Conservation (phyloP, 2,329 filamentous ascomycete genomes). For the Akanthomyces lecanii region DNA sequence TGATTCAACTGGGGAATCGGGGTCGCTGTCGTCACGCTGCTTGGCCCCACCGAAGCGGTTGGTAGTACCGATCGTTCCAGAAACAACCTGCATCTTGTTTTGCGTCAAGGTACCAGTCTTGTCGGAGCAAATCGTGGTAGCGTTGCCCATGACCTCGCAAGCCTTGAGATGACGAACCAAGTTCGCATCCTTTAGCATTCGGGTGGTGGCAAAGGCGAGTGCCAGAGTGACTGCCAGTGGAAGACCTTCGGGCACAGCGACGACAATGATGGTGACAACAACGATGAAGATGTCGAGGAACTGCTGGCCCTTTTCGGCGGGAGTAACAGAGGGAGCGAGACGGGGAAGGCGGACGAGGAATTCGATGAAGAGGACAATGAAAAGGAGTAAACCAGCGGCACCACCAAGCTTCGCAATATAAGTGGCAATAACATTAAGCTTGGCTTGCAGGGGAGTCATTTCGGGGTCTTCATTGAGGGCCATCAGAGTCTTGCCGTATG, state of each 20-base stretch:
- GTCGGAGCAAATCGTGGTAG: slow-evolving; percentile 65
- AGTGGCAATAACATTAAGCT: slow-evolving; percentile 69
- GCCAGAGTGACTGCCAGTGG: slow-evolving; percentile 75
- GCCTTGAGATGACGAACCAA: slow-evolving; percentile 71
- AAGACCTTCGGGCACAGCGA: slow-evolving; percentile 73
- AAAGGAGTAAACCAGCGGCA: slow-evolving; percentile 71
- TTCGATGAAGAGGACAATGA: slow-evolving; percentile 80
- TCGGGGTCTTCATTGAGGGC: slow-evolving; percentile 69
- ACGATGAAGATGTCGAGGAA: slow-evolving; percentile 75
- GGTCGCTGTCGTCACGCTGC: slow-evolving; percentile 22
- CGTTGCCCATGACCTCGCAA: slow-evolving; percentile 79
- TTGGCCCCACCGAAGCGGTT: slow-evolving; percentile 49
- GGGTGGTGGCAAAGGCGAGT: slow-evolving; percentile 70
- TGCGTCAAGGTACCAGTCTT: slow-evolving; percentile 65
- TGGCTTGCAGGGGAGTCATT: slow-evolving; percentile 71
- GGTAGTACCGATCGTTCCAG: slow-evolving; percentile 53
- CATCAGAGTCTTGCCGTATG: slow-evolving; percentile 72
- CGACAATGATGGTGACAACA: slow-evolving; percentile 74
- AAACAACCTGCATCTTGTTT: slow-evolving; percentile 65
- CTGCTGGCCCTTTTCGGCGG: slow-evolving; percentile 72
- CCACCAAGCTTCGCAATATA: slow-evolving; percentile 77
- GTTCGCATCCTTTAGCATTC: slow-evolving; percentile 75
- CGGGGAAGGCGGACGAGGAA: slow-evolving; percentile 67
- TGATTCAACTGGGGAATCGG: slow-evolving; percentile 21
- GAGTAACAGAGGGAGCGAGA: slow-evolving; percentile 42